Evolutionary conservation across 305 asterid genomes (phyloP).

Genomic region (Fraxinus sp.): DNA sequence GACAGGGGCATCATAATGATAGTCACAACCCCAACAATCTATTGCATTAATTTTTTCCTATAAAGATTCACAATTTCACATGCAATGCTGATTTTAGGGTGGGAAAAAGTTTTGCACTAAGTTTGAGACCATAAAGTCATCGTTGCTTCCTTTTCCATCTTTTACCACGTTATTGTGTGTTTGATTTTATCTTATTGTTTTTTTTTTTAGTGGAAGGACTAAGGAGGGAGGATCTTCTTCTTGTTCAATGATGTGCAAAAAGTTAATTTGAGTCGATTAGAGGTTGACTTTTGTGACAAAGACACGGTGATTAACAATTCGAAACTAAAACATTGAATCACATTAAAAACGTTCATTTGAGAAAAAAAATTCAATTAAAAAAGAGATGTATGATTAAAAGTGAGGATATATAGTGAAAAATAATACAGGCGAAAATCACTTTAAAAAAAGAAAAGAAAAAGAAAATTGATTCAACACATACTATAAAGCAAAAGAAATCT

Average conservation of each 20-base stretch:
- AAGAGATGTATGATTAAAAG: too few relatives aligned
- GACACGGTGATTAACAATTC: neutral
- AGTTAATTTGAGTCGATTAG: neutral
- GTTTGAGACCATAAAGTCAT: neutral
- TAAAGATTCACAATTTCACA: neutral
- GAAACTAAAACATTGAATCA: neutral
- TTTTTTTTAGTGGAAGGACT: too few relatives aligned
- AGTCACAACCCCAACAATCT: neutral
- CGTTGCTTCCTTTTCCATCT: neutral
- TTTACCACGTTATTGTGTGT: neutral
- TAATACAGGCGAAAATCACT: too few relatives aligned
- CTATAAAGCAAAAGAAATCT: neutral
- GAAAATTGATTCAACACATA: too few relatives aligned
- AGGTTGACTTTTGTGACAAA: neutral
- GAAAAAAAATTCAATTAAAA: too few relatives aligned
- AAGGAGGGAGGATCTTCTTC: too few relatives aligned
- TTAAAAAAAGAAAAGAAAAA: too few relatives aligned
- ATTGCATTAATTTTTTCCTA: neutral
- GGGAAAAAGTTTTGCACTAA: neutral
- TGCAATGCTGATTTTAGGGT: constrained; percentile 3
- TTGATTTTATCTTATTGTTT: too few relatives aligned
- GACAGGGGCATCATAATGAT: neutral
- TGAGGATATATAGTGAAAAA: too few relatives aligned
- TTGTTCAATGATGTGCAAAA: neutral
- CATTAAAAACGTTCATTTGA: neutral